Evolutionary conservation across 129 eudicot genomes (phyloP).

Genomic region (Flaveria robusta): DNA sequence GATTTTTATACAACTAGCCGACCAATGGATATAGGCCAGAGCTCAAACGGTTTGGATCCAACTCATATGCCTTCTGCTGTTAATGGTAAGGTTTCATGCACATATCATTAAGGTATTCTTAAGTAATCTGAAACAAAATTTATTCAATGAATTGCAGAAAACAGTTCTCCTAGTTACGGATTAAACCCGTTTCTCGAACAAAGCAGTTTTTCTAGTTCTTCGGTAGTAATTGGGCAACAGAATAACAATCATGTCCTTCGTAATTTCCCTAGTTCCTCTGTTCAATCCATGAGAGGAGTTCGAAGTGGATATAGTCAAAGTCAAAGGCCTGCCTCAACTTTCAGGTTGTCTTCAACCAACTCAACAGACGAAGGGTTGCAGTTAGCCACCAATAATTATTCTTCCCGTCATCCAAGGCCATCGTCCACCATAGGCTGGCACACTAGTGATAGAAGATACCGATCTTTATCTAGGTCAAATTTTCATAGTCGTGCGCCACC

Average conservation of each 20-base stretch:
- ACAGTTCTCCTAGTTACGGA: conserved; percentile 33
- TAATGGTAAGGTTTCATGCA: conserved; percentile 38
- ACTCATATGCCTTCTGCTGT: conserved; percentile 35
- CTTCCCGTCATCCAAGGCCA: conserved; percentile 55
- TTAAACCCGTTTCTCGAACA: conserved; percentile 43
- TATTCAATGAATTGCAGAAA: conserved; percentile 32
- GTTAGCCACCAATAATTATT: conserved; percentile 42
- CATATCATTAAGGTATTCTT: conserved; percentile 22
- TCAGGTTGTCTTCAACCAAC: conserved; percentile 57
- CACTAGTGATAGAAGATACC: conserved; percentile 51
- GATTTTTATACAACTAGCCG: conserved; percentile 44
- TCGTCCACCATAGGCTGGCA: conserved; percentile 46
- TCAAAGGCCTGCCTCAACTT: conserved; percentile 53
- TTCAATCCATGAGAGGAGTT: conserved; percentile 52
- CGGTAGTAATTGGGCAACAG: conserved; percentile 49
- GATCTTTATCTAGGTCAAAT: conserved; percentile 44
- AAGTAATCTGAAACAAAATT: not conserved
- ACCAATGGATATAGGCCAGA: conserved; percentile 49
- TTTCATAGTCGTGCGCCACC: conserved; percentile 46
- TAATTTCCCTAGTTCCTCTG: conserved; percentile 34
- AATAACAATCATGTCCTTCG: conserved; percentile 44
- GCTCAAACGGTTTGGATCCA: conserved; percentile 45
- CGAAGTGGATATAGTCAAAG: conserved; percentile 50
- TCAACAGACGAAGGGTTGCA: conserved; percentile 59
- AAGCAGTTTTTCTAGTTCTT: conserved; percentile 43